Conservation (phyloP, 1,139 yeast species). For the Arxiozyma heterogenica region DNA sequence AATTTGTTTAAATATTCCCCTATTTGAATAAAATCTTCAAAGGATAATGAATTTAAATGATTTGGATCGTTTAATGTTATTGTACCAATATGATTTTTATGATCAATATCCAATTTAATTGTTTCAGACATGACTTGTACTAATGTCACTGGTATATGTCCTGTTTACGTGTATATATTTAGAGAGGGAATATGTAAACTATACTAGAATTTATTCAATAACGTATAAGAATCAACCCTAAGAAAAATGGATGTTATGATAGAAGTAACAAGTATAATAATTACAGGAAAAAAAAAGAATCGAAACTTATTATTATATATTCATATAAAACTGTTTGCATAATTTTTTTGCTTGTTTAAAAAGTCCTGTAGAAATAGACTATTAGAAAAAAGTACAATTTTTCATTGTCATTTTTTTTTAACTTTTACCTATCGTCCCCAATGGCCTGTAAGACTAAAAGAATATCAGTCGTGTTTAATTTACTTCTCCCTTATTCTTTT, state of each 20-base stretch:
- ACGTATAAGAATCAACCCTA: too few species aligned
- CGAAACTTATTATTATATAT: too few species aligned
- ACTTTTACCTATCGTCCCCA: background rate
- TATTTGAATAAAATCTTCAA: conserved; percentile 53
- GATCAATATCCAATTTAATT: background rate
- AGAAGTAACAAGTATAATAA: too few species aligned
- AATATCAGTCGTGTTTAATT: background rate
- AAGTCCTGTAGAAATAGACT: too few species aligned
- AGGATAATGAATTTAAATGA: conserved; percentile 58
- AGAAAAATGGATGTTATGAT: too few species aligned
- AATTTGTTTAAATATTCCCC: conserved; percentile 56
- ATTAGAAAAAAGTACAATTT: background rate
- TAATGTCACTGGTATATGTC: background rate
- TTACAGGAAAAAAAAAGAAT: too few species aligned
- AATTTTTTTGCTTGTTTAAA: background rate
- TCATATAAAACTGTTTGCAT: too few species aligned
- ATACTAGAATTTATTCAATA: too few species aligned
- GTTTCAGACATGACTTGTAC: background rate
- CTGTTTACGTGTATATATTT: background rate
- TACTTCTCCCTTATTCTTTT: background rate
- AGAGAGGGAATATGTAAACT: too few species aligned
- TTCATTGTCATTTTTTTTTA: too few species aligned
- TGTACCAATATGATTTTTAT: background rate
- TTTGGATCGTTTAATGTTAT: conserved; percentile 41
- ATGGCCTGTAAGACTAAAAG: background rate